A percentile compares a stretch with the other conserved stretches of the same genome.
Evolutionary conservation across 768 basidiomycete species (phyloP).

Genomic region (Kockovaella imperatae): DNA sequence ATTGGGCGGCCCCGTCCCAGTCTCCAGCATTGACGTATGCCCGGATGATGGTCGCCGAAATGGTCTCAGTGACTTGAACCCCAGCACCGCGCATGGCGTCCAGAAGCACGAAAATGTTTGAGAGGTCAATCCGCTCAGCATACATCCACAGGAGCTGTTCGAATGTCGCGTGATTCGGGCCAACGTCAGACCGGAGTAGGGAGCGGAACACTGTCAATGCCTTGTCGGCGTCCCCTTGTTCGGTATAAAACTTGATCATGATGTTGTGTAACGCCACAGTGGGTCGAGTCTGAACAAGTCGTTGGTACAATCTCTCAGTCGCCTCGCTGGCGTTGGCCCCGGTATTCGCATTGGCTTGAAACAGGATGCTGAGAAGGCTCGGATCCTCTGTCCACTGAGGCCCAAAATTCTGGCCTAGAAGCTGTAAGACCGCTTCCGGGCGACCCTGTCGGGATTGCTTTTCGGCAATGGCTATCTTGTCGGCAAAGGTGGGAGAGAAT

Average conservation of each 20-base stretch:
- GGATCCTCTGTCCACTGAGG: too few relatives aligned
- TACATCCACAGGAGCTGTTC: slow-evolving; percentile 63
- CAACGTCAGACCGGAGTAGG: slow-evolving; percentile 44
- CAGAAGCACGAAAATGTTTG: slow-evolving; percentile 62
- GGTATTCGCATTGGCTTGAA: slow-evolving; percentile 14
- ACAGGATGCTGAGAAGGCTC: too few relatives aligned
- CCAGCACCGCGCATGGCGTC: slow-evolving; percentile 52
- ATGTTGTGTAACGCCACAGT: slow-evolving; percentile 15
- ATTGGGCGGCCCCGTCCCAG: slow-evolving; percentile 65
- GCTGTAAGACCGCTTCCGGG: background rate
- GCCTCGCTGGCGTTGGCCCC: slow-evolving; percentile 19
- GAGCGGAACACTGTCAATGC: slow-evolving; percentile 25
- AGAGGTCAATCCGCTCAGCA: slow-evolving; percentile 56
- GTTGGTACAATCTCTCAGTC: slow-evolving; percentile 8
- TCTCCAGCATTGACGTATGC: slow-evolving; percentile 72
- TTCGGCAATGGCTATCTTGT: background rate
- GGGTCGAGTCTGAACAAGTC: slow-evolving; percentile 10
- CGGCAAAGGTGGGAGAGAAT: too few relatives aligned
- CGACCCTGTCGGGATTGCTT: background rate
- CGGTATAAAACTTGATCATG: slow-evolving; percentile 19
- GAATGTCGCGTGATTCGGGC: slow-evolving; percentile 54
- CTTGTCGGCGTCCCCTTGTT: slow-evolving; percentile 17
- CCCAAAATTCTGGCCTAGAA: too few relatives aligned
- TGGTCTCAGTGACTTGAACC: slow-evolving; percentile 24
- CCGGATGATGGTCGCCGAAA: slow-evolving; percentile 60